Conservation (phyloP, 1,284 basidiomycete genomes). For the Trametes polyzona region DNA sequence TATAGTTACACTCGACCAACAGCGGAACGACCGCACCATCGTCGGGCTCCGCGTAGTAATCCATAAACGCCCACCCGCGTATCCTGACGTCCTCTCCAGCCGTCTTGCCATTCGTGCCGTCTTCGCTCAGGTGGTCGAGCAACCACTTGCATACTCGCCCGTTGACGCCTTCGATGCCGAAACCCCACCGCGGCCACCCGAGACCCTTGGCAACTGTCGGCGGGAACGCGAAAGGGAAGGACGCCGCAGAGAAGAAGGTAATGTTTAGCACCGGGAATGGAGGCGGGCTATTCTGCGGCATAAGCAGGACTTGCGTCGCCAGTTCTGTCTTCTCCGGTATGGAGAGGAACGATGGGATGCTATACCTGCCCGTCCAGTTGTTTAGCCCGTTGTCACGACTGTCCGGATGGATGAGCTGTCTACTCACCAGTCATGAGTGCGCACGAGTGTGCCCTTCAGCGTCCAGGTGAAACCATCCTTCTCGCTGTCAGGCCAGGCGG, state of each 20-base stretch:
- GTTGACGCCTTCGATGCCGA: slow-evolving; percentile 86
- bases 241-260: slow-evolving; percentile 79
- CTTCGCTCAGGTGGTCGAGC: slow-evolving; percentile 39
- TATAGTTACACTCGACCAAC: slow-evolving; percentile 78
- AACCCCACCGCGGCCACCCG: slow-evolving; percentile 72
- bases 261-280: slow-evolving; percentile 62
- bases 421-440: slow-evolving; percentile 83
- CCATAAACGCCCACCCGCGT: slow-evolving; percentile 74
- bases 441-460: slow-evolving; percentile 66
- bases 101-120: not conserved
- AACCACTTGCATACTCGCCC: slow-evolving; percentile 72
- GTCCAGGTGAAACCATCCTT: slow-evolving; percentile 77
- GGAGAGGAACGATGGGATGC: slow-evolving; percentile 71
- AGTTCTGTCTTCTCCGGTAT: slow-evolving; percentile 79
- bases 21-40: slow-evolving; percentile 57
- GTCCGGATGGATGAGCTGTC: not conserved
- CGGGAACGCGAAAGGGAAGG: slow-evolving; percentile 80
- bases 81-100: slow-evolving; percentile 43
- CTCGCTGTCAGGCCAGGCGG: slow-evolving; percentile 78
- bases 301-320: slow-evolving; percentile 56
- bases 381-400: not conserved
- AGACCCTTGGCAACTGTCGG: slow-evolving; percentile 77
- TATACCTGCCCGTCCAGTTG: slow-evolving; percentile 57
- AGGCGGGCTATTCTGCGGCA: slow-evolving; percentile 41
- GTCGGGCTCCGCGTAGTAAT: slow-evolving; percentile 67